Conservation (phyloP, 2,329 filamentous ascomycete species). For the Westerdykella ornata region DNA sequence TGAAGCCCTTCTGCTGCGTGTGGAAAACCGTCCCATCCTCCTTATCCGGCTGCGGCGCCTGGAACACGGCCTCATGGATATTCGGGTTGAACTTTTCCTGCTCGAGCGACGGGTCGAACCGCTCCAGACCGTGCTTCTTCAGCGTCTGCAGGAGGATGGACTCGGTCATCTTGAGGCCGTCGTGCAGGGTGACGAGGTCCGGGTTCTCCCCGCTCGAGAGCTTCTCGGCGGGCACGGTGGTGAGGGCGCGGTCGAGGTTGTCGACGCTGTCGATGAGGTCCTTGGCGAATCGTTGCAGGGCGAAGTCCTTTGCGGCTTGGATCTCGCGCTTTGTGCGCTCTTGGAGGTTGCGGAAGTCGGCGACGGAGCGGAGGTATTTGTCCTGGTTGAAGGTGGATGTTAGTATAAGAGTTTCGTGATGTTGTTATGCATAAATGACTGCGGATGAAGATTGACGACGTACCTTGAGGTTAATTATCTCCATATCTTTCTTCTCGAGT, state of each 20-base stretch:
- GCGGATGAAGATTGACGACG: slow-evolving; percentile 7
- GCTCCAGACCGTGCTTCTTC: slow-evolving; percentile 88
- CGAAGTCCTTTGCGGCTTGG: slow-evolving; percentile 80
- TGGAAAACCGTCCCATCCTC: slow-evolving; percentile 86
- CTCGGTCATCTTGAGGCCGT: slow-evolving; percentile 94
- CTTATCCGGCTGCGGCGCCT: slow-evolving; percentile 79
- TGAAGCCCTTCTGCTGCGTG: slow-evolving; percentile 93
- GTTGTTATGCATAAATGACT: neutral
- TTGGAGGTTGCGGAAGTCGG: slow-evolving; percentile 97
- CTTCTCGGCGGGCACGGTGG: slow-evolving; percentile 69
- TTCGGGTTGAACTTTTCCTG: slow-evolving; percentile 93
- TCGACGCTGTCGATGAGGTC: slow-evolving; percentile 94
- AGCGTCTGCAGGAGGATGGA: slow-evolving; percentile 78
- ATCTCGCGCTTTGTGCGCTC: slow-evolving; percentile 89
- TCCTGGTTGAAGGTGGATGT: slow-evolving; percentile 53
- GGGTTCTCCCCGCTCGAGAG: slow-evolving; percentile 55
- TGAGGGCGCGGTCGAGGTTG: slow-evolving; percentile 90
- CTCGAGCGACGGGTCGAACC: slow-evolving; percentile 66
- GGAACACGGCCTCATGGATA: slow-evolving; percentile 92
- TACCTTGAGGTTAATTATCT: slow-evolving; percentile 81
- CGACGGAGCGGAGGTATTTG: slow-evolving; percentile 86
- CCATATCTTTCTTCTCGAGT: slow-evolving; percentile 64
- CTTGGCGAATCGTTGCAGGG: slow-evolving; percentile 87
- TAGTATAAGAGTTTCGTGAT: neutral
- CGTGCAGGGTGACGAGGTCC: slow-evolving; percentile 74